Evolutionary conservation across 2,329 filamentous ascomycete species (phyloP).

Genomic region (Fusarium mangiferae): DNA sequence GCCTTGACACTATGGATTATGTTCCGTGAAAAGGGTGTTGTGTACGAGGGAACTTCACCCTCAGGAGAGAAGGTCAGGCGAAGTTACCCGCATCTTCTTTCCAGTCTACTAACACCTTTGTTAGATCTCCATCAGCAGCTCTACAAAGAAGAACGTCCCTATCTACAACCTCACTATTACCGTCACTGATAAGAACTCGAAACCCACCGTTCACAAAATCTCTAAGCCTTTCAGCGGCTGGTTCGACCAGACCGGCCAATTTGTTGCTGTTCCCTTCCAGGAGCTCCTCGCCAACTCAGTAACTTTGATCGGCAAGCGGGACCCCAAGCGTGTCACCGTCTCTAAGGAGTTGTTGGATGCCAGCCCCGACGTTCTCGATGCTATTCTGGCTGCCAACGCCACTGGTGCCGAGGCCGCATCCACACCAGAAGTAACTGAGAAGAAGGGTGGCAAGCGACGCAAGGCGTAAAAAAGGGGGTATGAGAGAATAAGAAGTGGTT

Average conservation of each 20-base stretch:
- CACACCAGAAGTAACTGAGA: conserved; percentile 49
- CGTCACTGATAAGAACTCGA: conserved; percentile 54
- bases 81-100: conserved; percentile 13
- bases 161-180: conserved; percentile 80
- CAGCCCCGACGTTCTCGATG: conserved; percentile 61
- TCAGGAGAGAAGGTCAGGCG: conserved; percentile 75
- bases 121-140: conserved; percentile 78
- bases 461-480: conserved; percentile 50
- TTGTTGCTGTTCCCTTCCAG: conserved; percentile 81
- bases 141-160: conserved; percentile 81
- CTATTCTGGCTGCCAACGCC: conserved; percentile 53
- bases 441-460: conserved; percentile 58
- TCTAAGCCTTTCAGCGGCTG: conserved; percentile 75
- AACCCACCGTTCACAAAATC: conserved; percentile 62
- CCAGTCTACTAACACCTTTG: conserved; percentile 19
- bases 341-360: conserved; percentile 52
- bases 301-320: conserved; percentile 71
- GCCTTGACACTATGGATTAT: conserved; percentile 86
- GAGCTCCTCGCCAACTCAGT: conserved; percentile 77
- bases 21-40: conserved; percentile 80
- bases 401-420: conserved; percentile 43
- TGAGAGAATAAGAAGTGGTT: conserved; percentile 5
- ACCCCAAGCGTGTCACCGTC: conserved; percentile 66
- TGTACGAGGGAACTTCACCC: conserved; percentile 79
- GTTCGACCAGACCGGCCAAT: conserved; percentile 79